Percentiles rank a stretch among this genome's conserved stretches.
Conservation (phyloP, 2,329 filamentous ascomycete genomes). For the Hirsutella minnesotensis region DNA sequence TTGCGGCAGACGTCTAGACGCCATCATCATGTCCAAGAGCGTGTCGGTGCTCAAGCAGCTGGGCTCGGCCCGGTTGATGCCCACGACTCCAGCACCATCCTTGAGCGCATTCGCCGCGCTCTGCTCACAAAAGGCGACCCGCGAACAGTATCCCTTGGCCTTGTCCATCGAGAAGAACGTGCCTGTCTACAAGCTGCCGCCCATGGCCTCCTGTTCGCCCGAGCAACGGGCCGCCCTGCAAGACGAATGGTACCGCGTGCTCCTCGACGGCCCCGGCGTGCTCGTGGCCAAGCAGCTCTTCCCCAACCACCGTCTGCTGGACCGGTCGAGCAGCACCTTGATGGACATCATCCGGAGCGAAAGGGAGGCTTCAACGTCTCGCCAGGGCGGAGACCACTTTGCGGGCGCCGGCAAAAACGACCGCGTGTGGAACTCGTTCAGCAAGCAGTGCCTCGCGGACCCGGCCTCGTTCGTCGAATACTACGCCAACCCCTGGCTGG, state of each 20-base stretch:
- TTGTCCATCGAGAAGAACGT: not conserved
- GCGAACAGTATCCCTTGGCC: not conserved
- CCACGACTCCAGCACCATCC: too few relatives aligned
- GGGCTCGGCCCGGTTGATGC: too few relatives aligned
- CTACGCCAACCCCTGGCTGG: conserved; percentile 49
- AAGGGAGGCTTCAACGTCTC: conserved; percentile 12
- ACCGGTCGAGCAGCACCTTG: conserved; percentile 35
- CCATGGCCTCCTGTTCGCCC: not conserved
- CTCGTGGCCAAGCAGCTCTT: conserved; percentile 44
- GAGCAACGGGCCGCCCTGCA: not conserved
- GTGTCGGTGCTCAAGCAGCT: too few relatives aligned
- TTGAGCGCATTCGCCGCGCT: not conserved
- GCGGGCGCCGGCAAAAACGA: conserved; percentile 42
- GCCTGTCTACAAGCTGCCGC: not conserved
- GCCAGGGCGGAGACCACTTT: conserved; percentile 46
- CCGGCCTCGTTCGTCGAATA: conserved; percentile 41
- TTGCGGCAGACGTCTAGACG: too few relatives aligned
- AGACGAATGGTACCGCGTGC: conserved; percentile 17
- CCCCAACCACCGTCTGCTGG: conserved; percentile 26
- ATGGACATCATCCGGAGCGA: conserved; percentile 35
- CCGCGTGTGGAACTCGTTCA: conserved; percentile 55
- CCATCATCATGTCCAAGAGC: too few relatives aligned
- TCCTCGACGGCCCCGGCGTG: conserved; percentile 45
- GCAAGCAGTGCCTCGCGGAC: conserved; percentile 43
- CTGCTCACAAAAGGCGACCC: not conserved